Evolutionary conservation across 169 alveolate genomes (phyloP), one percentile per base, ranked within the genome.

Genomic region (Plasmodium adleri): DNA sequence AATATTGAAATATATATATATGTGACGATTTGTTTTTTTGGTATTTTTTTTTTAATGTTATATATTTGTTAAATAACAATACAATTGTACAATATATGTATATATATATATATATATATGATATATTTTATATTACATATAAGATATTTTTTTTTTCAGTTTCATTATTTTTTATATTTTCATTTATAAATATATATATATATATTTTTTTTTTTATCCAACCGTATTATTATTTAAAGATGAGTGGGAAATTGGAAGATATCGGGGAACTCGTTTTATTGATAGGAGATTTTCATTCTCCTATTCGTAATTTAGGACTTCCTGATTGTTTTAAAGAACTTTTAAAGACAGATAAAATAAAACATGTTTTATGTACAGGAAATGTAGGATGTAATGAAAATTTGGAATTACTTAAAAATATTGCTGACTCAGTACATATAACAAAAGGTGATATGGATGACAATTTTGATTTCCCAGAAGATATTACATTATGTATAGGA

Each of bases 281-380:
- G 56, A 83, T 94, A 28, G 96, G 96, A 24, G 96, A 94, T 89
- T 91, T 94, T 24, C 95, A 94, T 90, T 93, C 93, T 47, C 96
- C 96, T 45, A 90, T 90, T 72, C 68, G 96, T 50, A 92, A 94
- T 39, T 89, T 94, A 39, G 94, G 92, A 63, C 72, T 94, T 2
- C 96, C 96, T 2, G 94, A 91, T 45, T 92, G 95, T 63, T 94
- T 94, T 75, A 83, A 90, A 24, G 94, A 92, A 59, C 95, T 94
- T 56, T 91, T 94, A 28, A 94, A 92, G 60, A 94, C 95, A 12
- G 95, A 94, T 78, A 94, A 94, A 73, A 94, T 94, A 13, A 92
- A 92, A 45, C 94, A 91, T 71, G 95, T 94, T 2, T 52, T 94
- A 56, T 94, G 96, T 64, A 94, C 96, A 12, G 96, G 96, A 3